Conservation (phyloP, 176 grass and related monocot species). For the Pontederia paniculata region DNA sequence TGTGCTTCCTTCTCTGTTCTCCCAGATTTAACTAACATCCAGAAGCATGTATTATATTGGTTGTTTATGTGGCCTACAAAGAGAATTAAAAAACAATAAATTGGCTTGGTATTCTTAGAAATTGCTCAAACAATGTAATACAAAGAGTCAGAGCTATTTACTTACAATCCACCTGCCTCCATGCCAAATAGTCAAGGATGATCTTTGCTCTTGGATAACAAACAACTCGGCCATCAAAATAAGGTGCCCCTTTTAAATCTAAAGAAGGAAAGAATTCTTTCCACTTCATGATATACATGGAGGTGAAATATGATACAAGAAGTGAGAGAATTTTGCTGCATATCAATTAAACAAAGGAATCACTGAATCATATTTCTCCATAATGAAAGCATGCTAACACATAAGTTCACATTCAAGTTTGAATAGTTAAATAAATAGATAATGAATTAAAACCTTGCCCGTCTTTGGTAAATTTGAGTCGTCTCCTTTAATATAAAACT, state of each 20-base stretch:
- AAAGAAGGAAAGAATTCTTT: conserved; percentile 62
- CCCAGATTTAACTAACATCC: conserved; percentile 84
- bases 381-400: too few species aligned
- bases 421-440: background rate
- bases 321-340: conserved; percentile 30
- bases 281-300: conserved; percentile 61
- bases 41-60: conserved; percentile 82
- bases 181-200: conserved; percentile 63
- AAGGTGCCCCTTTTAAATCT: conserved; percentile 50
- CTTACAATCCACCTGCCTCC: conserved; percentile 89
- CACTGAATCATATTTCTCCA: too few species aligned
- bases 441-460: conserved; percentile 39
- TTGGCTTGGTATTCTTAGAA: background rate
- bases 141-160: background rate
- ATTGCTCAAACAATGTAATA: background rate
- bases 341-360: too few species aligned
- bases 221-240: conserved; percentile 72
- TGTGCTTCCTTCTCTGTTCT: conserved; percentile 59
- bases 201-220: conserved; percentile 74
- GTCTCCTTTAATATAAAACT: conserved; percentile 79
- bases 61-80: conserved; percentile 65
- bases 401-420: too few species aligned
- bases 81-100: conserved; percentile 1
- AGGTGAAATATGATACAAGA: conserved; percentile 67
- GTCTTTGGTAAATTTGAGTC: conserved; percentile 63